These are phyloP conservation scores for Plantago rigida DNA, from an alignment of 305 asterid species.

Conservation along the genomic window DNA sequence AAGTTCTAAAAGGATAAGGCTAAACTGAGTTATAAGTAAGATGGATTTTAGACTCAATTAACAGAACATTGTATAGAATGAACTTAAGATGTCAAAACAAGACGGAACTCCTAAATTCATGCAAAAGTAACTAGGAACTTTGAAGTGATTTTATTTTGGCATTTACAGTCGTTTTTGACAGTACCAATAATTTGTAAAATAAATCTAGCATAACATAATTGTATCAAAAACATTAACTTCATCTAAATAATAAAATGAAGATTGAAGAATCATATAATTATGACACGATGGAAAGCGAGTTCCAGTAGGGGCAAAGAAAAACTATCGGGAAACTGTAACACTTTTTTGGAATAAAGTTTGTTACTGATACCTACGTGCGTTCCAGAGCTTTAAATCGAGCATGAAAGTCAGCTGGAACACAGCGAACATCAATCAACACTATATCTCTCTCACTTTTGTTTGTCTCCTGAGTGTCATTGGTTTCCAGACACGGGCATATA, in stretches of 20 bases:
- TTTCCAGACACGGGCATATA: conserved; percentile 13
- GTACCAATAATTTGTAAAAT: no score
- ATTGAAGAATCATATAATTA: not conserved
- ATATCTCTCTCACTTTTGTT: conserved; percentile 29
- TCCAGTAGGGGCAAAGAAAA: conserved; percentile 12
- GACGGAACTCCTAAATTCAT: conserved; percentile 3
- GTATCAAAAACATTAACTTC: not conserved
- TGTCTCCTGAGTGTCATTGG: conserved; percentile 36
- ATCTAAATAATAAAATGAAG: not conserved
- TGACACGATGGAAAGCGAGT: conserved; percentile 1
- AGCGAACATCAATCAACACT: conserved; percentile 58
- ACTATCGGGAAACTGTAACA: conserved; percentile 11
- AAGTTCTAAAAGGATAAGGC: conserved; percentile 9
- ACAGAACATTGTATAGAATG: not conserved
- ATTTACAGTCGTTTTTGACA: not conserved
- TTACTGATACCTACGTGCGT: conserved; percentile 79
- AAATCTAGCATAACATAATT: not conserved
- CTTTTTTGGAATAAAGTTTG: conserved; percentile 20
- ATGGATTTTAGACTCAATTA: conserved; percentile 10
- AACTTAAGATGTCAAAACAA: no score
- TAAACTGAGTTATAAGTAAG: conserved; percentile 16
- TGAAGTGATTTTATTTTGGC: conserved; percentile 4
- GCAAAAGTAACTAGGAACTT: not conserved
- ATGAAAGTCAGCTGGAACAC: conserved; percentile 81
- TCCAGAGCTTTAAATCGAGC: conserved; percentile 78